Base-by-base conservation (phyloP, 805 yeast species). In the Starmerella floricola region DNA sequence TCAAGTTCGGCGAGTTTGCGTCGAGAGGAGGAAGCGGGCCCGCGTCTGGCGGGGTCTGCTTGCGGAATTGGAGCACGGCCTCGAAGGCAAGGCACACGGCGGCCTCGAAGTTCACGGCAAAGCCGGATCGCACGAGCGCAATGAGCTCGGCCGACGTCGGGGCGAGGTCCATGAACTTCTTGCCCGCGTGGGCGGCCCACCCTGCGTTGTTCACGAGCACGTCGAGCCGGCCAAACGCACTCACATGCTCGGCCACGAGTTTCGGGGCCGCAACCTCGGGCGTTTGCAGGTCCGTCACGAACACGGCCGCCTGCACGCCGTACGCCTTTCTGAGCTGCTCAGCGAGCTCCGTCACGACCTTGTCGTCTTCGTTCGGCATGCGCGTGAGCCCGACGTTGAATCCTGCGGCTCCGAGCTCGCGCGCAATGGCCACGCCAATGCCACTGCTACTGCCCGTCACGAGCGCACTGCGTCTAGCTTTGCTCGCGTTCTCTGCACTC, bases 401-500 rank as follows among this genome's bases (percentile, higher is more conserved):
- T 8, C 51, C 51, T 17, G 16, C 20, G 16, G 34, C 19, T 16
- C 48, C 51, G 3, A 47, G 45, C 24, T 38, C 38, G 16, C 46
- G 48, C 21, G 46, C 48, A 15, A 44, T 44, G n/a, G 46, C 48
- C 6, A 44, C 23, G 15, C 51, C 51, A n/a, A 47, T 45, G 15
- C 51, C 51, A 20, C 35, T 28, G 33, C 48, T 44, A 32, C 48
- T 44, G 17, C 51, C 51, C 2, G 51, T 47, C 4, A 47, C 46
- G 4, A 47, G 38, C 13, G 51, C 51, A 8, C 34, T 39, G 10
- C 50, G 47, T 4, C 50, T n/a, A n/a, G n/a, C n/a, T n/a, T n/a
- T n/a, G n/a, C n/a, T n/a, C 26, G 26, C 10, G 26, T 23, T 23
- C 26, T 8, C 12, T n/a, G 12, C 20, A 10, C 23, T 3, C 26